A percentile compares a stretch with the other conserved stretches of the same genome.
These are phyloP conservation scores for Gonapodya prolifera DNA, from an alignment of 192 early-diverging fungal genomes.

Conservation along the genomic window DNA sequence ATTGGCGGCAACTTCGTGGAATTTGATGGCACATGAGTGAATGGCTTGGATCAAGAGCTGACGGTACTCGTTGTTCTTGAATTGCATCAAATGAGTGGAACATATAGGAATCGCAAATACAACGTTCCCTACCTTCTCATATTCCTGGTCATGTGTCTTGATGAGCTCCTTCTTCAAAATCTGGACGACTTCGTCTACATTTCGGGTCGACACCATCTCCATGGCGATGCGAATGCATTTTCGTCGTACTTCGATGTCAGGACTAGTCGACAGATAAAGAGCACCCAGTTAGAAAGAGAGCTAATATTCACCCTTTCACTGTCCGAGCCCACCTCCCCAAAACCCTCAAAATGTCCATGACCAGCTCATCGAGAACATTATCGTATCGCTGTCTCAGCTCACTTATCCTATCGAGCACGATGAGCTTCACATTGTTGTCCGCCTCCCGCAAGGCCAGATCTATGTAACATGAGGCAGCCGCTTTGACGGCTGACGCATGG, in stretches of 20 bases:
- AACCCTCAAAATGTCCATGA: slow-evolving; percentile 95
- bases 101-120: background rate
- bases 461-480: slow-evolving; percentile 83
- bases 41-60: slow-evolving; percentile 94
- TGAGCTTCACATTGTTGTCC: slow-evolving; percentile 97
- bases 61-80: slow-evolving; percentile 78
- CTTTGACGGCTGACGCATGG: slow-evolving; percentile 82
- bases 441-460: slow-evolving; percentile 82
- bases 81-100: slow-evolving; percentile 2
- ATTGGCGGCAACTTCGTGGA: slow-evolving; percentile 89
- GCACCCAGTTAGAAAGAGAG: too few relatives aligned
- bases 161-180: slow-evolving; percentile 93
- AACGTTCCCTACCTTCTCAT: slow-evolving; percentile 54
- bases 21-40: slow-evolving; percentile 88
- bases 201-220: slow-evolving; percentile 80
- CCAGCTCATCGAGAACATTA: slow-evolving; percentile 75
- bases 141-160: slow-evolving; percentile 82
- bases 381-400: slow-evolving; percentile 85
- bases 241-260: slow-evolving; percentile 89
- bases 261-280: slow-evolving; percentile 28
- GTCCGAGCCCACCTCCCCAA: slow-evolving; percentile 39
- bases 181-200: slow-evolving; percentile 82
- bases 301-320: background rate
- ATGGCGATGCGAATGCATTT: slow-evolving; percentile 77
- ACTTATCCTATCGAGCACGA: slow-evolving; percentile 80